These are phyloP conservation scores for Penicillium paxilli DNA, from an alignment of 495 filamentous ascomycete species.

Conservation along the genomic window DNA sequence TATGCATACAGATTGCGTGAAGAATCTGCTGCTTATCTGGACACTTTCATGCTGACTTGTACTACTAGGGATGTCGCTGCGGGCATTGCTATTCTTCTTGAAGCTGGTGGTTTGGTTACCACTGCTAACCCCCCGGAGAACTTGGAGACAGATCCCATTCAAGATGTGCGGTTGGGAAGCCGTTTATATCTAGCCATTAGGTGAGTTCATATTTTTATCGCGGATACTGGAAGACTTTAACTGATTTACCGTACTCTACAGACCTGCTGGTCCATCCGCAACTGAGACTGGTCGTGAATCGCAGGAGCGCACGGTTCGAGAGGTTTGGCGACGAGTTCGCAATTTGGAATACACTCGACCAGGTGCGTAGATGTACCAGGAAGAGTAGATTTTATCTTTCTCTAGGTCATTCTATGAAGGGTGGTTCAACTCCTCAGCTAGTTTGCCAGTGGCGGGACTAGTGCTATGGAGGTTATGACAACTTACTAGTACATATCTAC, in stretches of 20 bases:
- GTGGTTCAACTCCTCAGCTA: too few relatives aligned
- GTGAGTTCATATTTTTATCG: slow-evolving; percentile 26
- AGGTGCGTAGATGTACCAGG: slow-evolving; percentile 31
- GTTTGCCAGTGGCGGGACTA: too few relatives aligned
- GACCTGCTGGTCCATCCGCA: slow-evolving; percentile 60
- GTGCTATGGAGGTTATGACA: too few relatives aligned
- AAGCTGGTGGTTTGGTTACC: slow-evolving; percentile 64
- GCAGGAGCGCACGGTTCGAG: slow-evolving; percentile 66
- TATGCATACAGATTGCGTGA: too few relatives aligned
- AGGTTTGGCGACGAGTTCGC: slow-evolving; percentile 65
- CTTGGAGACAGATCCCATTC: slow-evolving; percentile 51
- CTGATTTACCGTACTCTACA: slow-evolving; percentile 19
- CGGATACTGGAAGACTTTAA: neutral
- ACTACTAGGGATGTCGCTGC: slow-evolving; percentile 51
- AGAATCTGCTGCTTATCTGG: too few relatives aligned
- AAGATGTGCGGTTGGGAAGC: slow-evolving; percentile 58
- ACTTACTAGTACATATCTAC: neutral
- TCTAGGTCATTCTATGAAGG: slow-evolving; percentile 1
- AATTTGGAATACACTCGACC: slow-evolving; percentile 61
- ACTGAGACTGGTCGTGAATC: slow-evolving; percentile 60
- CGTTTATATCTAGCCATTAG: slow-evolving; percentile 65
- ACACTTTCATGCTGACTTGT: slow-evolving; percentile 4
- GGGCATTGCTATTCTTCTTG: slow-evolving; percentile 55
- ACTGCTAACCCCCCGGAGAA: slow-evolving; percentile 65
- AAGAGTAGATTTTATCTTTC: too few relatives aligned